A percentile compares a stretch with the other conserved stretches of the same genome.
phyloP scores from a whole-genome alignment of 306 rosid species.

The Alnus glutinosa region DNA sequence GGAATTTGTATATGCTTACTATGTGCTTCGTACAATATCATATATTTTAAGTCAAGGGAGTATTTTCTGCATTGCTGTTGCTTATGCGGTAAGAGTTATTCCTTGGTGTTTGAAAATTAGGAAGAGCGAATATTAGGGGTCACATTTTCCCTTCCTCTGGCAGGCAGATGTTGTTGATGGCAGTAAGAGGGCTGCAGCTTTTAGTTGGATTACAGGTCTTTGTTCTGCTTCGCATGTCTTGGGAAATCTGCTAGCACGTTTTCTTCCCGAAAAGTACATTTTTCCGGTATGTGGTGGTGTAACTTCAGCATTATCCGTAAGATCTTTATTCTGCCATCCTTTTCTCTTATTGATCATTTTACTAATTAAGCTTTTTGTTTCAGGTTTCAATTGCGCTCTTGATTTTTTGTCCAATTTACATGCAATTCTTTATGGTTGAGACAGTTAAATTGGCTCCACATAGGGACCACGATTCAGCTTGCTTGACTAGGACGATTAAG shows the following conservation, averaged over 20 bases:
- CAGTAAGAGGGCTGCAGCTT: slow-evolving; percentile 53
- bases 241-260: slow-evolving; percentile 55
- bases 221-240: slow-evolving; percentile 63
- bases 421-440: slow-evolving; percentile 71
- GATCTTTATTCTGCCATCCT: background rate
- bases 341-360: slow-evolving; percentile 5
- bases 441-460: slow-evolving; percentile 39
- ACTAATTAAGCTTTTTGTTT: slow-evolving; percentile 23
- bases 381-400: slow-evolving; percentile 73
- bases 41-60: slow-evolving; percentile 68
- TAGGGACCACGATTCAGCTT: slow-evolving; percentile 33
- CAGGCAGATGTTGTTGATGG: slow-evolving; percentile 69
- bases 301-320: slow-evolving; percentile 1
- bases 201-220: slow-evolving; percentile 70
- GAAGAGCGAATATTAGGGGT: slow-evolving; percentile 5
- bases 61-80: slow-evolving; percentile 63
- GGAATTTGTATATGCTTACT: slow-evolving; percentile 64
- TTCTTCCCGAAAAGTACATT: slow-evolving; percentile 55
- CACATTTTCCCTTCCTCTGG: slow-evolving; percentile 18
- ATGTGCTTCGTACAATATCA: slow-evolving; percentile 55
- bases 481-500: slow-evolving; percentile 39
- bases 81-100: slow-evolving; percentile 55
- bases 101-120: slow-evolving; percentile 15
- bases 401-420: slow-evolving; percentile 58
- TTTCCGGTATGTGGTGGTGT: slow-evolving; percentile 39